Conservation (phyloP, 208 protist species). For the Acanthamoeba castellanii region DNA sequence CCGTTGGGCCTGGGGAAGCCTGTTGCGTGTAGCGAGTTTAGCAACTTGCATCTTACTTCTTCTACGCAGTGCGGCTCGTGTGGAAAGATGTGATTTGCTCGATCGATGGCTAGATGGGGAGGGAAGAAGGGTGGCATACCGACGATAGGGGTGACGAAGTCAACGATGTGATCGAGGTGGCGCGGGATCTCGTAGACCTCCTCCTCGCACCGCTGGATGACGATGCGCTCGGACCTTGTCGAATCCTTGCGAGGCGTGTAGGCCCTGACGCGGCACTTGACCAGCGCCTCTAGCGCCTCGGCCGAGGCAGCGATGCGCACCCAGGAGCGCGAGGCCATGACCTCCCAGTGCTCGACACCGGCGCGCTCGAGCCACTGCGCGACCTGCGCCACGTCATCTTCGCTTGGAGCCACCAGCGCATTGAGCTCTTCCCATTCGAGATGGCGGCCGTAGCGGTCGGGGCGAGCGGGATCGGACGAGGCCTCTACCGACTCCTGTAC, state of each 20-base stretch:
- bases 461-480: conserved; percentile 7
- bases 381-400: background rate
- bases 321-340: background rate
- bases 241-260: background rate
- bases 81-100: background rate
- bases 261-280: conserved; percentile 28
- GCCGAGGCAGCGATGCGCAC: conserved; percentile 6
- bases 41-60: background rate
- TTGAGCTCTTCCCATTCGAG: conserved; percentile 62
- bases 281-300: background rate
- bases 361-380: background rate
- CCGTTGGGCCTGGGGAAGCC: conserved; percentile 11
- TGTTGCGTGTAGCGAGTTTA: background rate
- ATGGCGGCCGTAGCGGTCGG: conserved; percentile 39
- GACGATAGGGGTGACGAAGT: conserved; percentile 70
- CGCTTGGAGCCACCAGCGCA: background rate
- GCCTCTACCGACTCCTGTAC: background rate
- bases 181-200: background rate
- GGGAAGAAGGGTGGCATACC: background rate
- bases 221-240: background rate
- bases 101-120: background rate
- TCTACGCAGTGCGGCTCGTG: background rate
- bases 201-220: conserved; percentile 10
- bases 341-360: conserved; percentile 8
- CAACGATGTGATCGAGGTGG: conserved; percentile 68